A percentile compares a stretch with the other conserved stretches of the same genome.
phyloP scores from a whole-genome alignment of 2,329 filamentous ascomycete species.

The Neonectria faginata region DNA sequence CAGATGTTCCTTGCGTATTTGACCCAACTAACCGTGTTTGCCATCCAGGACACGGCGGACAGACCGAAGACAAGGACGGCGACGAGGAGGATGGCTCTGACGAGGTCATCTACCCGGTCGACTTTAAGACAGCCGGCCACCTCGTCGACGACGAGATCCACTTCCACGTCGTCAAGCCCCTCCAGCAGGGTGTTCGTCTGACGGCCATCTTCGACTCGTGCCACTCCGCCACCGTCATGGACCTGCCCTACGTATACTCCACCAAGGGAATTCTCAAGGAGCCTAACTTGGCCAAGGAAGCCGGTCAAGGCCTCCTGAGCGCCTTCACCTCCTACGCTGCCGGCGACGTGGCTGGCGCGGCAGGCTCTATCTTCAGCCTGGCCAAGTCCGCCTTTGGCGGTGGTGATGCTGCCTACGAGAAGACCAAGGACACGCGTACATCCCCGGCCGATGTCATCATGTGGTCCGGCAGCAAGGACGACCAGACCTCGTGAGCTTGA shows the following conservation, averaged over 20 bases:
- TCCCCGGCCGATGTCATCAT: conserved; percentile 96
- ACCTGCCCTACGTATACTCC: conserved; percentile 83
- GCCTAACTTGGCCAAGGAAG: conserved; percentile 84
- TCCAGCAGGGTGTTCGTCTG: conserved; percentile 85
- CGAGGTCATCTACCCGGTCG: conserved; percentile 83
- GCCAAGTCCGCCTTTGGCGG: conserved; percentile 87
- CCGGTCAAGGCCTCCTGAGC: conserved; percentile 76
- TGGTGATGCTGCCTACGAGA: conserved; percentile 83
- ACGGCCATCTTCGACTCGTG: conserved; percentile 87
- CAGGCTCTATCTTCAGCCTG: conserved; percentile 82
- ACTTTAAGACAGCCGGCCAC: conserved; percentile 76
- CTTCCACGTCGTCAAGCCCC: conserved; percentile 78
- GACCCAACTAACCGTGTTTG: conserved; percentile 17
- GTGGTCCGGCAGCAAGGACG: conserved; percentile 97
- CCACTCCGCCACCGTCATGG: conserved; percentile 81
- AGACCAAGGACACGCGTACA: conserved; percentile 88
- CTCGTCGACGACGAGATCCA: conserved; percentile 86
- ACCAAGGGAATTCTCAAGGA: conserved; percentile 85
- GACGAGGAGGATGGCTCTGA: conserved; percentile 84
- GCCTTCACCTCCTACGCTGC: conserved; percentile 83
- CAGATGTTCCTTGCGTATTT: not conserved
- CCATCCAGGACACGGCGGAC: conserved; percentile 75
- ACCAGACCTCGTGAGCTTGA: conserved; percentile 79
- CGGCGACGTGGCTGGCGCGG: conserved; percentile 86
- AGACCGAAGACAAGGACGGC: conserved; percentile 78